Evolutionary conservation across 345 rosid species (phyloP), one percentile per base, ranked within the genome.

Genomic region (Salix brachista): DNA sequence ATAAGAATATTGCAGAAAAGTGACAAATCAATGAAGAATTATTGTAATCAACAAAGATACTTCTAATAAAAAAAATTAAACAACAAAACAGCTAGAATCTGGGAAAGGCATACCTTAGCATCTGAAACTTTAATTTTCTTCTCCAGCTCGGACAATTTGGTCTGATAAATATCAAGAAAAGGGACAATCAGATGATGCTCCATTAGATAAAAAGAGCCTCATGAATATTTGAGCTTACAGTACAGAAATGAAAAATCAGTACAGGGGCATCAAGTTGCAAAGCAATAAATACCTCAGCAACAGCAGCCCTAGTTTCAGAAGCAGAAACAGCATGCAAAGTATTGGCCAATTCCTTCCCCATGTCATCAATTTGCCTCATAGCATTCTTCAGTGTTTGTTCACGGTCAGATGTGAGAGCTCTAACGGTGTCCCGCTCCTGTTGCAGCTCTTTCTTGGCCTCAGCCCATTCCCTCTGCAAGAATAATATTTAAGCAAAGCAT

Each of bases 391-490:
- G 77, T 58, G 88, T 85, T 76, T 86, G 91, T 44, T 90, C 97
- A 58, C 96, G 90, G 74, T 89, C 97, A 41, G 84, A 84, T 74
- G 82, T 84, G 60, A 90, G 88, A 70, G 72, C 82, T 76, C 92
- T 94, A 37, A 88, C 88, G 85, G 82, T 88, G 74, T 90, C 90
- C 68, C 89, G 86, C 86, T 89, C 98, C 83, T 87, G 94, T 85
- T 91, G 96, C 79, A 93, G 83, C 78, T 95, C 96, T 70, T 83
- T 90, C 87, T 91, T 95, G 42, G 95, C 97, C 81, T 91, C 94
- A 73, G 93, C 96, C 99, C 97, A 93, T 86, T 95, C 99, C 83
- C 88, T 90, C 99, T 95, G 19, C 61, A 32, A 46, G 18, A 12
- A 36, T 2, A 64, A 32, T 8, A 21, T 18, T 23, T 16, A 7